Base-by-base conservation (phyloP, 2,329 filamentous ascomycete genomes). In the Parastagonospora nodorum region DNA sequence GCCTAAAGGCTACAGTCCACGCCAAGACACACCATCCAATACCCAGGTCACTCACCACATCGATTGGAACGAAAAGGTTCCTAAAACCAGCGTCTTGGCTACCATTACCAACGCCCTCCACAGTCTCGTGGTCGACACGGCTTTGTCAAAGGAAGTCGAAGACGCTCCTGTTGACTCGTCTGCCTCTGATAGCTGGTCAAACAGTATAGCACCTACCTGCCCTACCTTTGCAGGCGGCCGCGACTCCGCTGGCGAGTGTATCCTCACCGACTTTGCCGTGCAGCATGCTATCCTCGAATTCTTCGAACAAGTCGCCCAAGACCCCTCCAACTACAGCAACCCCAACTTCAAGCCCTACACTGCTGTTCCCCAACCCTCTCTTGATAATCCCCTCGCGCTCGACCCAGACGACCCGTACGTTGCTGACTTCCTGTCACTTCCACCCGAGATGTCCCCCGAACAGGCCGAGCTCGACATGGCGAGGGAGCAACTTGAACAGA, bases 141-240 rank as follows among this genome's bases (percentile, higher is more conserved):
- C 28, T 27, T 6, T 44, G 10, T 14, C 40, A 7, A 41, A 48
- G 7, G 24, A 24, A 32, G 24, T 28, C 8, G 24, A 41, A 5
- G 37, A 38, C 4, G 4, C 37, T 14, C 9, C 36, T 24, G 16
- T 28, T 14, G 24, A 41, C 9, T 14, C 43, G 15, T 44, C 48
- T 8, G 14, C 31, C n/a, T 32, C 16, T 10, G 24, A 41, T 11
- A 51, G 54, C n/a, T 64, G 57, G 57, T 36, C 48, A 10, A 54
- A 33, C 2, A 50, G 48, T 10, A 45, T 45, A 19, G 48, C 48
- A 15, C 53, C 52, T 75, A 79, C 64, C 76, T 72, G 66, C 32
- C 64, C 67, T 3, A 64, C 85, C 54, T 88, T 88, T 71, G 87
- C 87, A n/a, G 82, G 86, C 1, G 87, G 87, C 3, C 84, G 88